Evolutionary conservation across 2,329 filamentous ascomycete species (phyloP).

Genomic region (Fusarium sp.): DNA sequence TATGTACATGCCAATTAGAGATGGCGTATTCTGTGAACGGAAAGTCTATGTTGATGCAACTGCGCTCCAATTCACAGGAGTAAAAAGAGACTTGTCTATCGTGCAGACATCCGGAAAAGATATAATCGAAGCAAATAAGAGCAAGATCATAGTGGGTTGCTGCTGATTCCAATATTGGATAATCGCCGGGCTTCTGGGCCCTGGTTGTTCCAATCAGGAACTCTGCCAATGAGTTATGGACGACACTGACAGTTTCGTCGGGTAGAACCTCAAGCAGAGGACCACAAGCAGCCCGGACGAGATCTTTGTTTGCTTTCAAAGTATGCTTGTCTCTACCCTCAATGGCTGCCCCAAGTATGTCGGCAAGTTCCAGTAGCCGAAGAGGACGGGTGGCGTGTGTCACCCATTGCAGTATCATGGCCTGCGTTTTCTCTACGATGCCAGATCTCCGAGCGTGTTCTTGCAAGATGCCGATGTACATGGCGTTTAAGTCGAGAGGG

Average conservation of each 20-base stretch:
- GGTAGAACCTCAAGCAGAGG: conserved; percentile 35
- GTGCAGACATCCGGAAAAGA: conserved; percentile 14
- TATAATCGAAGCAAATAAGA: conserved; percentile 32
- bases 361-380: conserved; percentile 37
- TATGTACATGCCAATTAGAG: conserved; percentile 26
- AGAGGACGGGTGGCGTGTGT: conserved; percentile 38
- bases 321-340: not conserved
- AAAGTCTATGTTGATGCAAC: conserved; percentile 13
- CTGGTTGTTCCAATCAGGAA: conserved; percentile 29
- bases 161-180: conserved; percentile 23
- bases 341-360: conserved; percentile 18
- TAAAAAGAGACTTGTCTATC: not conserved
- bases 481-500: conserved; percentile 26
- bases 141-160: conserved; percentile 32
- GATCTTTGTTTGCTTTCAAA: conserved; percentile 25
- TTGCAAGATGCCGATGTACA: conserved; percentile 29
- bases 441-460: conserved; percentile 34
- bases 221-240: conserved; percentile 41
- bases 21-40: conserved; percentile 30
- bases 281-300: conserved; percentile 34
- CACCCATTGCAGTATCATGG: conserved; percentile 28
- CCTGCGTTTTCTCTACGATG: conserved; percentile 20
- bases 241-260: conserved; percentile 36
- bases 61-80: not conserved
- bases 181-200: not conserved